Evolutionary conservation across 148 eudicot genomes (phyloP), one percentile per base, ranked within the genome.

Genomic region (Rhododendron williamsianum): DNA sequence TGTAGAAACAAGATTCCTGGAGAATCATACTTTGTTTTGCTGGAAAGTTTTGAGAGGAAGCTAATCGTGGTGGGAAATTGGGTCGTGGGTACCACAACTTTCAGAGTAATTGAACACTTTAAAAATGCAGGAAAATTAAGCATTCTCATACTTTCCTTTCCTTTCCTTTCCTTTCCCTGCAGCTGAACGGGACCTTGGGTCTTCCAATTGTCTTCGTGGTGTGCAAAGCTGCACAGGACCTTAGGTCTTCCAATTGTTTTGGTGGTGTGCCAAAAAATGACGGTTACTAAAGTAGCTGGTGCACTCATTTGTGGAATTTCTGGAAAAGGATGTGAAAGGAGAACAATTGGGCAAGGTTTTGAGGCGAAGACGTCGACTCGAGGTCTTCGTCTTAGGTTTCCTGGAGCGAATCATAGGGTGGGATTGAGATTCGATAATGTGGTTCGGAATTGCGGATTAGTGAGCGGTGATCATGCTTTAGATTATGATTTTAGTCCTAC

Each of bases 381-480:
- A 25, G 36, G 8, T 56, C 27, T 54, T 80, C 45, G 19, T 48
- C 16, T 49, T 52, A n/a, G 23, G 81, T 36, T 19, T 84, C 46
- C 52, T 76, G 87, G 72, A 38, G 78, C 15, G 18, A 60, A 27
- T 81, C 46, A 2, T 4, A 85, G 52, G 25, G 82, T n/a, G 84
- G 54, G 77, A 16, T 51, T 46, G 48, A 85, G 81, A 85, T 87
- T 41, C 27, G 30, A 85, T 69, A 82, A 77, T 82, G 82, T 82
- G 65, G 69, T 87, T 81, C 86, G 67, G 78, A 85, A 85, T 77
- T 87, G 89, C 71, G 83, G 87, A 67, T 48, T 87, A 65, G 63
- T 41, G 15, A 76, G 87, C 19, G 80, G 86, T 81, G 71, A 85
- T 21, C 76, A 76, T 16, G 85, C 87, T 76, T 38, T 67, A 35